phyloP scores from a whole-genome alignment of 805 yeast species.

The Nakazawaea wyomingensis region DNA sequence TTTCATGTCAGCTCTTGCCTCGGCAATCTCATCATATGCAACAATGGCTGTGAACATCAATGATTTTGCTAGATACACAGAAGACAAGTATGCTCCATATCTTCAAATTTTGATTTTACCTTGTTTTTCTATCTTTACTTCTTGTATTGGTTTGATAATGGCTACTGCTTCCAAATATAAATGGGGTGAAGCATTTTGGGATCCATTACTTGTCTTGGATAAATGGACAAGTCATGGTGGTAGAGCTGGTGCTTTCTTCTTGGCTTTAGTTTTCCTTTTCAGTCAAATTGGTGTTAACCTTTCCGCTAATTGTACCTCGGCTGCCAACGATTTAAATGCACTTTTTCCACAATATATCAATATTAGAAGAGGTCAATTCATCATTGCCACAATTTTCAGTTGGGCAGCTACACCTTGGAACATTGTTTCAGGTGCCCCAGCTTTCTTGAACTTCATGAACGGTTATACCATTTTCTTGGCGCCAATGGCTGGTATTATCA shows the following conservation, averaged over 20 bases:
- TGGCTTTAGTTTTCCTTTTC: constrained; percentile 61
- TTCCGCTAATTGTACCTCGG: constrained; percentile 64
- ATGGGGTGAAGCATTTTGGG: constrained; percentile 9
- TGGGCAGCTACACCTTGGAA: constrained; percentile 81
- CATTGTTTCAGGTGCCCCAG: constrained; percentile 59
- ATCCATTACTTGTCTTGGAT: constrained; percentile 11
- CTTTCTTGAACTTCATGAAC: constrained; percentile 71
- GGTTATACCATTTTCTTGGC: constrained; percentile 84
- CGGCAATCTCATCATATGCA: constrained; percentile 30
- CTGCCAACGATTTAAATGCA: constrained; percentile 70
- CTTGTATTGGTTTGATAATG: constrained; percentile 12
- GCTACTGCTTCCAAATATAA: constrained; percentile 6
- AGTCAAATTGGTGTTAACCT: constrained; percentile 79
- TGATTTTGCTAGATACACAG: constrained; percentile 35
- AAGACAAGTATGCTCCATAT: constrained; percentile 26
- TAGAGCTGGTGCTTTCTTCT: constrained; percentile 75
- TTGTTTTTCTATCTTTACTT: constrained; percentile 9
- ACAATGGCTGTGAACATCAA: constrained; percentile 32
- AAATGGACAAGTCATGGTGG: constrained; percentile 36
- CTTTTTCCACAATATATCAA: constrained; percentile 56
- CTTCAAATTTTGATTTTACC: constrained; percentile 22
- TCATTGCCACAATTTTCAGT: constrained; percentile 64
- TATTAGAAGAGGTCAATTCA: constrained; percentile 75
- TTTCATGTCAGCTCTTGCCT: constrained; percentile 21
- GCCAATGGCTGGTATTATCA: constrained; percentile 76